Evolutionary conservation across 352 stramenopile genomes (phyloP).

Genomic region (Phytopythium chamaehyphon): DNA sequence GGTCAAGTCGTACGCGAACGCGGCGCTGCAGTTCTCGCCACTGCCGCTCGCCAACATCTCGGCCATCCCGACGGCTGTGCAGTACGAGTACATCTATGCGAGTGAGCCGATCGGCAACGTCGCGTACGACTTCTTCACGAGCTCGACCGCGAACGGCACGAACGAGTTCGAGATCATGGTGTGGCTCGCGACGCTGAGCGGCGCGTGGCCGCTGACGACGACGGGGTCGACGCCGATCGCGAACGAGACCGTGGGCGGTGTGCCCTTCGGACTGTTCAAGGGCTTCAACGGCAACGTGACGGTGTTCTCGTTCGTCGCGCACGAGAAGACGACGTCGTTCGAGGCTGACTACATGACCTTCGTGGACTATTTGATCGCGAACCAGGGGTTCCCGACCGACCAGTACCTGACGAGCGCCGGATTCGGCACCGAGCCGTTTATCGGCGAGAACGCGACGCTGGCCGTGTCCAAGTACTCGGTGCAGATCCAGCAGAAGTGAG

Average conservation of each 20-base stretch:
- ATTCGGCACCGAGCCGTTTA: slow-evolving; percentile 17
- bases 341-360: slow-evolving; percentile 22
- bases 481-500: slow-evolving; percentile 3
- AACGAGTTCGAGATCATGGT: slow-evolving; percentile 40
- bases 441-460: slow-evolving; percentile 13
- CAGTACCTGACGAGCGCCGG: slow-evolving; percentile 18
- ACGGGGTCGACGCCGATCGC: slow-evolving; percentile 2
- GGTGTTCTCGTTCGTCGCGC: slow-evolving; percentile 25
- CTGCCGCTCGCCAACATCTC: slow-evolving; percentile 22
- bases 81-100: slow-evolving; percentile 31
- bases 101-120: slow-evolving; percentile 14
- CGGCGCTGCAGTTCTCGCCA: slow-evolving; percentile 18
- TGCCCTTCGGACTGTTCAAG: slow-evolving; percentile 16
- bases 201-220: slow-evolving; percentile 20
- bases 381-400: slow-evolving; percentile 7
- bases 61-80: slow-evolving; percentile 29
- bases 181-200: slow-evolving; percentile 28
- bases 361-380: slow-evolving; percentile 10
- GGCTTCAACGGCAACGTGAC: slow-evolving; percentile 25
- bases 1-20: slow-evolving; percentile 27
- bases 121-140: slow-evolving; percentile 36
- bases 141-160: slow-evolving; percentile 12
- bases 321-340: slow-evolving; percentile 20
- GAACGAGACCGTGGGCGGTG: slow-evolving; percentile 8
- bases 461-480: slow-evolving; percentile 18